A percentile compares a stretch with the other conserved stretches of the same genome.
Conservation (phyloP, 1,284 basidiomycete genomes). For the Rhodotorula sp. region DNA sequence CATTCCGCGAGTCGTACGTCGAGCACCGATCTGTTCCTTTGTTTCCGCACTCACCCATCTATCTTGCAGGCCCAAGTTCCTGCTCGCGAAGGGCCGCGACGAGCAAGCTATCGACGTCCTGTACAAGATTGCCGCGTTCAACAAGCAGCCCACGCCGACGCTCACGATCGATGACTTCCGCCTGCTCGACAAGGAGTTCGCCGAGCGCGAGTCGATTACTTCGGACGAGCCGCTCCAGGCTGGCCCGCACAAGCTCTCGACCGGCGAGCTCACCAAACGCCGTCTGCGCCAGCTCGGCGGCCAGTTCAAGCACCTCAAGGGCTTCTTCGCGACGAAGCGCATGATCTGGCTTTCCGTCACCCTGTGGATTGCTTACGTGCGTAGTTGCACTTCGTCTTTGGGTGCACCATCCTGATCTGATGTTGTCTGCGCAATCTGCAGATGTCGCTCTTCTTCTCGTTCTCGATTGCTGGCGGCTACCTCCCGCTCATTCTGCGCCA, state of each 20-base stretch:
- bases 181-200: slow-evolving; percentile 42
- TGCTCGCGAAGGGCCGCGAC: slow-evolving; percentile 70
- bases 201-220: slow-evolving; percentile 18
- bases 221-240: slow-evolving; percentile 19
- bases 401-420: no score
- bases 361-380: slow-evolving; percentile 60
- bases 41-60: no score
- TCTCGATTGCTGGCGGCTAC: slow-evolving; percentile 49
- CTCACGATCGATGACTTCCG: slow-evolving; percentile 43
- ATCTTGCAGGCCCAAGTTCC: slow-evolving; percentile 49
- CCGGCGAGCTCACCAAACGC: slow-evolving; percentile 52
- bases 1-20: slow-evolving; percentile 63
- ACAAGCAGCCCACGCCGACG: slow-evolving; percentile 53
- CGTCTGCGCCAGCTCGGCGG: slow-evolving; percentile 50
- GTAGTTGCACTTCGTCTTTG: neutral
- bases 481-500: slow-evolving; percentile 49
- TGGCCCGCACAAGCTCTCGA: slow-evolving; percentile 48
- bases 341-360: slow-evolving; percentile 65
- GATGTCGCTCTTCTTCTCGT: slow-evolving; percentile 47
- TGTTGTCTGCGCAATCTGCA: neutral
- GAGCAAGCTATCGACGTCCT: slow-evolving; percentile 70
- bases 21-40: slow-evolving; percentile 45
- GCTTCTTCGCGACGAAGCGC: slow-evolving; percentile 69
- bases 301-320: slow-evolving; percentile 57
- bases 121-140: slow-evolving; percentile 67